Evolutionary conservation across 139 green algal species (phyloP).

Genomic region (Trebouxia sp.): DNA sequence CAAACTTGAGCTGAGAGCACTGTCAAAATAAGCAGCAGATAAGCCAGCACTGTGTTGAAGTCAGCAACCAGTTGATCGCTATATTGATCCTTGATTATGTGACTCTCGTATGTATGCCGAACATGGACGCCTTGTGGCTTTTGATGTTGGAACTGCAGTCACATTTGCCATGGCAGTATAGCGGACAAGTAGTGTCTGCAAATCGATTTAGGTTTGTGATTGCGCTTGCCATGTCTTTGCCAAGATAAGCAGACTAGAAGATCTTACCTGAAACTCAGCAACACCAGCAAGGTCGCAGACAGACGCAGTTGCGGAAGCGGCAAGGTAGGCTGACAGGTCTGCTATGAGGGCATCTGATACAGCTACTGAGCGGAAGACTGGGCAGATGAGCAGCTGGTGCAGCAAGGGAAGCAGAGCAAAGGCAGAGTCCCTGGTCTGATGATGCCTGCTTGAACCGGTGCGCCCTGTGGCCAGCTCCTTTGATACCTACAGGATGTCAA

Average conservation of each 20-base stretch:
- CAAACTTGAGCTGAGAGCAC: not conserved
- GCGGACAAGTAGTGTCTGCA: too few relatives aligned
- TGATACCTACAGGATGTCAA: not conserved
- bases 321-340: conserved; percentile 16
- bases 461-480: conserved; percentile 16
- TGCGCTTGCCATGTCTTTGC: too few relatives aligned
- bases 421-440: not conserved
- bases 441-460: not conserved
- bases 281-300: not conserved
- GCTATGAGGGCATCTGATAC: conserved; percentile 55
- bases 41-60: too few relatives aligned
- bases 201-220: too few relatives aligned
- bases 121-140: too few relatives aligned
- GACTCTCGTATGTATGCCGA: too few relatives aligned
- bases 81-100: too few relatives aligned
- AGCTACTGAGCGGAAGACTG: conserved; percentile 51
- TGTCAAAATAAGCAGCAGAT: too few relatives aligned
- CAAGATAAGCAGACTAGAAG: not conserved
- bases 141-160: too few relatives aligned
- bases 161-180: too few relatives aligned
- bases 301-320: not conserved
- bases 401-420: conserved; percentile 58
- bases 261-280: conserved; percentile 19
- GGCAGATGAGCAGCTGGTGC: conserved; percentile 66
- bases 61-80: too few relatives aligned